Evolutionary conservation across 2,329 filamentous ascomycete genomes (phyloP), one percentile per base, ranked within the genome.

Genomic region (Aspergillus sp.): DNA sequence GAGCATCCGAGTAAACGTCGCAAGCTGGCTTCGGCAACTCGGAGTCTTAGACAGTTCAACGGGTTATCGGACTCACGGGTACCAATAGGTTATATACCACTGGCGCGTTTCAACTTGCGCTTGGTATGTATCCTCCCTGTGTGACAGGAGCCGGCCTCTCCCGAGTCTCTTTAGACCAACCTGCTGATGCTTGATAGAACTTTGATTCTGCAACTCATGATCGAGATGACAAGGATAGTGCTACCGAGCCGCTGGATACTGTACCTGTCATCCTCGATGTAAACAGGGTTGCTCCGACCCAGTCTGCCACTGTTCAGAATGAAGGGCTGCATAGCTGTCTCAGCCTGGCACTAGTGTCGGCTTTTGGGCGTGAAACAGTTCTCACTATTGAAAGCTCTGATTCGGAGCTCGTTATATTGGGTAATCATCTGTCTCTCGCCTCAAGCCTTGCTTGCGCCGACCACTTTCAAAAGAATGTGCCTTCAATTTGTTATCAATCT

Each of bases 401-500:
- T 10, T 17, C 62, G 2, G 55, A 60, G n/a, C 13, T 70, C 2
- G 57, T 64, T 5, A 54, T 58, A 2, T 59, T 75, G 21, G 62
- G 70, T 2, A 57, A 63, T 5, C 62, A 75, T 53, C 57, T 76
- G 13, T 36, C 64, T 7, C 59, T 68, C 30, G 68, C 66, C 5
- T 60, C 58, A 44, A 53, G 30, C 17, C 64, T 72, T 15, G 41
- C 59, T 50, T 67, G 66, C 19, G 69, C 68, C 38, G 74, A 78
- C 59, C 64, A 59, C 23, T 68, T 67, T 54, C 62, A 55, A 30
- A 66, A 61, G 11, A 65, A 63, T 11, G 57, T 50, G 2, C 73
- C 71, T 8, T 53, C 58, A 13, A 69, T 66, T 5, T 75, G 73
- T 47, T 75, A 75, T 56, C 74, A 74, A 52, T 71, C 75, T 5